Evolutionary conservation across 1,284 basidiomycete genomes (phyloP), one percentile per base, ranked within the genome.

Genomic region (Microbotryomycetes sp.): DNA sequence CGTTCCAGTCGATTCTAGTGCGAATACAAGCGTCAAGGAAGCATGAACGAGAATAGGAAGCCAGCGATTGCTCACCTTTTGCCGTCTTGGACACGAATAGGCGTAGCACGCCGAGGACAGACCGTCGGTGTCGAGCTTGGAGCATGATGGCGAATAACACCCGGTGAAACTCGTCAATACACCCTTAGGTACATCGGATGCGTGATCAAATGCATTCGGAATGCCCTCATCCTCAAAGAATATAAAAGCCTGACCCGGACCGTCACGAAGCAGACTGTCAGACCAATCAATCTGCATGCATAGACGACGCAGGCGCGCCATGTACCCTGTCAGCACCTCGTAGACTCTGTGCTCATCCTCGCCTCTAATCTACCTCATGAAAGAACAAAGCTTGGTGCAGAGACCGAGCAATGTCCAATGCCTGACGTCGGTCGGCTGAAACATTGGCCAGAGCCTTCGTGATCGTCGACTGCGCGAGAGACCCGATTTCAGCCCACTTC

Each of bases 331-430:
- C n/a, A n/a, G n/a, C n/a, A n/a, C n/a, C n/a, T 42, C 19, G 12
- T 9, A 42, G 36, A 12, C 19, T 42, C 12, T 42, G 36, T 12
- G 36, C 36, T 42, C 36, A 84, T 60, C 86, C 84, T 32, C 89
- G 91, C 90, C 92, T 96, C 75, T 97, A 93, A n/a, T n/a, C n/a
- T 6, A 97, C 93, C 74, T 98, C 94, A 74, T 94, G 91, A 74
- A 97, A 92, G 81, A 92, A 96, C 6, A 97, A 81, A 74, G 94
- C 89, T 65, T 84, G 86, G 71, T 97, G 92, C 30, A 98, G 79
- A 65, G 88, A 88, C 29, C 90, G 85, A 0, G 92, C 93, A 15
- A 96, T 85, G 69, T 86, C 83, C 14, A 97, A 79, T 2, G 93
- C 91, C 15, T 87, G 85, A 28, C 87, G 82, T 3, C 92, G 81